These are phyloP conservation scores for Purpureocillium takamizusanense DNA, from an alignment of 2,329 filamentous ascomycete species.

Conservation along the genomic window DNA sequence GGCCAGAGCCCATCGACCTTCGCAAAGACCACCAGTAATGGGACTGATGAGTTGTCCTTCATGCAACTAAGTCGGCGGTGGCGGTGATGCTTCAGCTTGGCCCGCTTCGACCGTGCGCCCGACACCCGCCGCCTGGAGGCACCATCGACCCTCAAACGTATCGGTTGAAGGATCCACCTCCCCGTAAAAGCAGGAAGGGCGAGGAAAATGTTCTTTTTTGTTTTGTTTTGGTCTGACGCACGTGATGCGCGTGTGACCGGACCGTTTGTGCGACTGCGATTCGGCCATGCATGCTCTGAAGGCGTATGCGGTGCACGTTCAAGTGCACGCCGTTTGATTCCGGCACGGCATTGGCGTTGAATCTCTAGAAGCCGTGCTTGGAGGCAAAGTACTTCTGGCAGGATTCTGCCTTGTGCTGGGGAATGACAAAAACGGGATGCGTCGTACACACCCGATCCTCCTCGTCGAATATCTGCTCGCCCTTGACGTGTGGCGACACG, in stretches of 20 bases:
- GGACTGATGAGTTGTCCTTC: constrained; percentile 4
- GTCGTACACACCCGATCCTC: constrained; percentile 60
- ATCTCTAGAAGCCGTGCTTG: constrained; percentile 45
- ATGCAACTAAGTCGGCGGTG: constrained; percentile 1
- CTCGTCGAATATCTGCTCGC: constrained; percentile 59
- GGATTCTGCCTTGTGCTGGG: constrained; percentile 56
- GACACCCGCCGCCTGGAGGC: neutral
- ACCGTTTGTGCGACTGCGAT: no score
- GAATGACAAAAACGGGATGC: constrained; percentile 82
- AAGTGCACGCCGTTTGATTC: neutral
- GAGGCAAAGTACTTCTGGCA: constrained; percentile 57
- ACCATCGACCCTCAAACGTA: neutral
- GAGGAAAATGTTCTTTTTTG: no score
- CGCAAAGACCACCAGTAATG: neutral
- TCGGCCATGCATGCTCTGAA: no score
- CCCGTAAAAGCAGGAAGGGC: no score
- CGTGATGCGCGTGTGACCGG: neutral
- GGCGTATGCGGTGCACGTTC: no score
- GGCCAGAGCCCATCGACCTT: no score
- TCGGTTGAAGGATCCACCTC: neutral
- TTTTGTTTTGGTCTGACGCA: neutral
- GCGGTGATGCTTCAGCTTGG: neutral
- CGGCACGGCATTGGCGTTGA: neutral
- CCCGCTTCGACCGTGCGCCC: neutral
- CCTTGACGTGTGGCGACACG: constrained; percentile 40